phyloP scores from a whole-genome alignment of 345 rosid species.

The Hibiscus trionum region DNA sequence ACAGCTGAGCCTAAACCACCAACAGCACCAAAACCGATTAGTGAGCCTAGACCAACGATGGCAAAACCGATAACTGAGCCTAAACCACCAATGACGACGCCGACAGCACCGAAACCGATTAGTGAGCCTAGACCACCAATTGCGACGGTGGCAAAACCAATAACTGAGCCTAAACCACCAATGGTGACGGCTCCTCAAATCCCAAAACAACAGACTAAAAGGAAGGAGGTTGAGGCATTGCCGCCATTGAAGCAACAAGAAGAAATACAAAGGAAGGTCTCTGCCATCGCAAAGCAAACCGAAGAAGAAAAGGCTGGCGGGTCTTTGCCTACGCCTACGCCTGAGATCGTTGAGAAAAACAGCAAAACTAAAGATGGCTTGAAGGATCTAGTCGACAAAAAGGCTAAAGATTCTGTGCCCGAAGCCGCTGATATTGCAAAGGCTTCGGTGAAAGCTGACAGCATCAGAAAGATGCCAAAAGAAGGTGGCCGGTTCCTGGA shows the following conservation, averaged over 20 bases:
- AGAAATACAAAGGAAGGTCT: background rate
- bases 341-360: background rate
- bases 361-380: background rate
- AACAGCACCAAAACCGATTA: background rate
- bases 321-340: background rate
- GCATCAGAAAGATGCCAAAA: background rate
- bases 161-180: background rate
- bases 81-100: too few species aligned
- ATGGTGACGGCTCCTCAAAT: background rate
- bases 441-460: background rate
- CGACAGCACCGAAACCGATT: too few species aligned
- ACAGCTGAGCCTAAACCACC: background rate
- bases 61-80: too few species aligned
- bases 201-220: background rate
- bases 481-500: background rate
- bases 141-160: background rate
- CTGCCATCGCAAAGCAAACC: background rate
- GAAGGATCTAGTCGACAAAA: background rate
- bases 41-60: background rate
- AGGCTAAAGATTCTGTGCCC: background rate
- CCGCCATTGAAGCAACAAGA: background rate
- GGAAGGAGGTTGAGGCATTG: background rate
- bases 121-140: too few species aligned
- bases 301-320: background rate
- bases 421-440: background rate